A percentile compares a stretch with the other conserved stretches of the same genome.
phyloP scores from a whole-genome alignment of 2,329 filamentous ascomycete species.

The Penicillium sp. region DNA sequence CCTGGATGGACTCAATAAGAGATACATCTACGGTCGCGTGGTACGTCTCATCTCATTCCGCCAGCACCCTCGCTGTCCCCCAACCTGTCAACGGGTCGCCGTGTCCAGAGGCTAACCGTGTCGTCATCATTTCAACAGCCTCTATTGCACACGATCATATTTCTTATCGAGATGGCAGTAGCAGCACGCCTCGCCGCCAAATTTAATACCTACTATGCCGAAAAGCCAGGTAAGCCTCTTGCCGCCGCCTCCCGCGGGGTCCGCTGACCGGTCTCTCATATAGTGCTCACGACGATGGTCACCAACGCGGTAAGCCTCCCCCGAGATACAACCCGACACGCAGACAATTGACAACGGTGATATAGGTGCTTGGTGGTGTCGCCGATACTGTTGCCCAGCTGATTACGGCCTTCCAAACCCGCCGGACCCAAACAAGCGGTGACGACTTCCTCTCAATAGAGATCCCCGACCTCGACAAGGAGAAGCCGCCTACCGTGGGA shows the following conservation, averaged over 20 bases:
- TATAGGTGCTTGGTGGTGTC: conserved; percentile 79
- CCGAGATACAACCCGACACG: not conserved
- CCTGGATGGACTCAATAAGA: conserved; percentile 47
- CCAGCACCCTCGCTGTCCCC: not conserved
- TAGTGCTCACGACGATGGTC: conserved; percentile 97
- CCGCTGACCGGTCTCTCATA: conserved; percentile 18
- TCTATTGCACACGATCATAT: conserved; percentile 78
- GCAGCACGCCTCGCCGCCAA: conserved; percentile 78
- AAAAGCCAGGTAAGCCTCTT: conserved; percentile 69
- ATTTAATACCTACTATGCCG: conserved; percentile 93
- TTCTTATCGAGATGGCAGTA: conserved; percentile 85
- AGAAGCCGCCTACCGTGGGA: conserved; percentile 65
- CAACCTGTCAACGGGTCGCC: not conserved
- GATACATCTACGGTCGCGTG: conserved; percentile 50
- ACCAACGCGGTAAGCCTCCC: conserved; percentile 75
- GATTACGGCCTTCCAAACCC: conserved; percentile 71
- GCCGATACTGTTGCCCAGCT: conserved; percentile 95
- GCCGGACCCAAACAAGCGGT: conserved; percentile 61
- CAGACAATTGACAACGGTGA: conserved; percentile 13
- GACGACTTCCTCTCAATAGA: conserved; percentile 80
- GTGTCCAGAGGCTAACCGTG: conserved; percentile 12
- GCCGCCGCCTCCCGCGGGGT: not conserved
- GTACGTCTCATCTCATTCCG: conserved; percentile 30
- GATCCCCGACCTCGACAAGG: conserved; percentile 81
- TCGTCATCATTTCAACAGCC: conserved; percentile 59